phyloP scores from a whole-genome alignment of 2,329 filamentous ascomycete genomes.

The Madurella mycetomatis region DNA sequence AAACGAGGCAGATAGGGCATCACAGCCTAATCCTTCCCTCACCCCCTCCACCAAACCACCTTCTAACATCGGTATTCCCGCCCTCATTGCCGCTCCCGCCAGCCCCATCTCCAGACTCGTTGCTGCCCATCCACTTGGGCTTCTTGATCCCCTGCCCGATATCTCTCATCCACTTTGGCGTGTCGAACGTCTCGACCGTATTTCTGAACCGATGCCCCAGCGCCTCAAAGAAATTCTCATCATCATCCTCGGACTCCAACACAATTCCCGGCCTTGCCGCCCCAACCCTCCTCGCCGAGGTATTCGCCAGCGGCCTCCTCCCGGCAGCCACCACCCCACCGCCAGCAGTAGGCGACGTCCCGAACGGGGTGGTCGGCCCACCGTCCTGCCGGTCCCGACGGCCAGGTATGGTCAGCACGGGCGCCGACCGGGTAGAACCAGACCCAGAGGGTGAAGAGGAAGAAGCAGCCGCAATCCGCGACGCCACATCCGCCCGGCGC shows the following conservation, averaged over 20 bases:
- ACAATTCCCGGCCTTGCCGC: background rate
- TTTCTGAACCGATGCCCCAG: constrained; percentile 85
- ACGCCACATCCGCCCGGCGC: constrained; percentile 35
- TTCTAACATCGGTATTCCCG: constrained; percentile 43
- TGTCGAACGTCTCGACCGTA: constrained; percentile 78
- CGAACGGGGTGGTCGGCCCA: constrained; percentile 41
- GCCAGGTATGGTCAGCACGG: constrained; percentile 45
- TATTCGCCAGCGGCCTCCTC: constrained; percentile 24
- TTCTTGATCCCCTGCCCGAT: constrained; percentile 65
- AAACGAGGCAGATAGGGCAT: background rate
- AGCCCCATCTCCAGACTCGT: constrained; percentile 39
- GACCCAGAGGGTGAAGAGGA: constrained; percentile 23
- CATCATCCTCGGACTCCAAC: constrained; percentile 50
- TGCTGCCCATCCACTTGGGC: constrained; percentile 75
- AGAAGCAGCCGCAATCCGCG: constrained; percentile 22
- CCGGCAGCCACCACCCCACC: background rate
- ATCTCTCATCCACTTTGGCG: constrained; percentile 77
- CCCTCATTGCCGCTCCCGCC: constrained; percentile 27
- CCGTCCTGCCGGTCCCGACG: constrained; percentile 22
- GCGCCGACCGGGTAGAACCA: constrained; percentile 35
- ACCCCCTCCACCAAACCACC: constrained; percentile 49
- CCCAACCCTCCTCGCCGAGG: constrained; percentile 29
- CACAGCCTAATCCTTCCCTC: constrained; percentile 36
- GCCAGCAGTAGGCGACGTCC: constrained; percentile 35
- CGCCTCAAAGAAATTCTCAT: constrained; percentile 78